phyloP scores from a whole-genome alignment of 805 yeast species.

The Scheffersomyces lignosus region DNA sequence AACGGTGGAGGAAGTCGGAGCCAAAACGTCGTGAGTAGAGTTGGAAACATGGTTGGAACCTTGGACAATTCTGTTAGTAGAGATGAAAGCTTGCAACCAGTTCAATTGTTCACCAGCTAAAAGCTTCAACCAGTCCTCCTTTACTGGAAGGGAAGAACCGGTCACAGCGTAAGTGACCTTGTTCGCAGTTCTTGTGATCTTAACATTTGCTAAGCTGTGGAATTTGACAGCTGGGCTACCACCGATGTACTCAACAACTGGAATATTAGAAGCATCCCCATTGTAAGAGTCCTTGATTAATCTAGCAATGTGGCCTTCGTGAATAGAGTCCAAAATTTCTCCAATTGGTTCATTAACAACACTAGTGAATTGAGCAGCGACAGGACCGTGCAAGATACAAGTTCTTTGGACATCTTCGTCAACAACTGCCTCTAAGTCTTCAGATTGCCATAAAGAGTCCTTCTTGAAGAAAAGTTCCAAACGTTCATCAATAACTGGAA shows the following conservation, averaged over 20 bases:
- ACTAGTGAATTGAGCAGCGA: slow-evolving; percentile 90
- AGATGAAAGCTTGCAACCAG: slow-evolving; percentile 92
- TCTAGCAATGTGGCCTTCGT: slow-evolving; percentile 80
- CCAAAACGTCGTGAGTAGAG: slow-evolving; percentile 76
- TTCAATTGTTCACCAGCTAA: slow-evolving; percentile 76
- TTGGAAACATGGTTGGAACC: slow-evolving; percentile 76
- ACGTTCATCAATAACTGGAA: slow-evolving; percentile 91
- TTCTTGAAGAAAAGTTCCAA: slow-evolving; percentile 96
- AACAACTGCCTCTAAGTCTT: slow-evolving; percentile 92
- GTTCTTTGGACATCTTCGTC: slow-evolving; percentile 97
- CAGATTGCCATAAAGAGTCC: slow-evolving; percentile 99
- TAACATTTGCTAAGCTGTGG: slow-evolving; percentile 34
- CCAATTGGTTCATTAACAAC: slow-evolving; percentile 90
- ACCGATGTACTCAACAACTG: slow-evolving; percentile 88
- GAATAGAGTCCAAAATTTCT: slow-evolving; percentile 83
- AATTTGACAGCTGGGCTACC: slow-evolving; percentile 47
- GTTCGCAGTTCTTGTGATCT: slow-evolving; percentile 25
- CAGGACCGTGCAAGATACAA: slow-evolving; percentile 99
- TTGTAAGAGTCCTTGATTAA: slow-evolving; percentile 68
- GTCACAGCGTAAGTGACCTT: slow-evolving; percentile 39
- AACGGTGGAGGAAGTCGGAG: slow-evolving; percentile 63
- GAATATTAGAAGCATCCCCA: slow-evolving; percentile 71
- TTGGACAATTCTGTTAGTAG: slow-evolving; percentile 80
- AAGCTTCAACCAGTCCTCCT: slow-evolving; percentile 66
- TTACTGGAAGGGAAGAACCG: slow-evolving; percentile 32